phyloP scores from a whole-genome alignment of 2,329 filamentous ascomycete genomes.

The Tolypocladium sp. region DNA sequence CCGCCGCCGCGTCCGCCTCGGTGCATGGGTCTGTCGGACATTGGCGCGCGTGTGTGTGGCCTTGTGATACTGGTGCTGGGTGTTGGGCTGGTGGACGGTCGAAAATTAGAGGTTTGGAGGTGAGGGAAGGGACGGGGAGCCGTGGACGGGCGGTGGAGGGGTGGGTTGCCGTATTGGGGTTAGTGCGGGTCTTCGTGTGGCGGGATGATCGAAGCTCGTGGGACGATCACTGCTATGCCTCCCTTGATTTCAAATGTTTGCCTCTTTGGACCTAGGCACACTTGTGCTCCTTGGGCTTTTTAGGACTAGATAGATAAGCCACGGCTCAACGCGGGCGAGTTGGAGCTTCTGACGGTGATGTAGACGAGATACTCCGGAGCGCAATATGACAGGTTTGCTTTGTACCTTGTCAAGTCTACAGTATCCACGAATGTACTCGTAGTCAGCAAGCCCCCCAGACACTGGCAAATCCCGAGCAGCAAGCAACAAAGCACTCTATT shows the following conservation, averaged over 20 bases:
- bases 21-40: slow-evolving; percentile 42
- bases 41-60: slow-evolving; percentile 11
- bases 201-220: neutral
- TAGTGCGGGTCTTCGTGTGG: neutral
- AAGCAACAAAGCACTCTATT: neutral
- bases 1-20: slow-evolving; percentile 28
- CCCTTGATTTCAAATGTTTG: neutral
- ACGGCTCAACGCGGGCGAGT: neutral
- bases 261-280: neutral
- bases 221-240: neutral
- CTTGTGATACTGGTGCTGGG: neutral
- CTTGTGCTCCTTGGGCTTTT: neutral
- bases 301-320: too few species aligned
- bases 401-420: too few species aligned
- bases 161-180: neutral
- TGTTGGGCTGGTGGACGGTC: neutral
- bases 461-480: neutral
- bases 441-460: too few species aligned
- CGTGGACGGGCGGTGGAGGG: neutral
- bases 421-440: too few species aligned
- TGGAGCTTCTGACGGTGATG: neutral
- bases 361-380: too few species aligned
- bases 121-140: neutral
- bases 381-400: too few species aligned
- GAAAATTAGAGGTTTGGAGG: neutral